A percentile compares a stretch with the other conserved stretches of the same genome.
Evolutionary conservation across 2,329 filamentous ascomycete species (phyloP).

Genomic region (Zalaria obscura): DNA sequence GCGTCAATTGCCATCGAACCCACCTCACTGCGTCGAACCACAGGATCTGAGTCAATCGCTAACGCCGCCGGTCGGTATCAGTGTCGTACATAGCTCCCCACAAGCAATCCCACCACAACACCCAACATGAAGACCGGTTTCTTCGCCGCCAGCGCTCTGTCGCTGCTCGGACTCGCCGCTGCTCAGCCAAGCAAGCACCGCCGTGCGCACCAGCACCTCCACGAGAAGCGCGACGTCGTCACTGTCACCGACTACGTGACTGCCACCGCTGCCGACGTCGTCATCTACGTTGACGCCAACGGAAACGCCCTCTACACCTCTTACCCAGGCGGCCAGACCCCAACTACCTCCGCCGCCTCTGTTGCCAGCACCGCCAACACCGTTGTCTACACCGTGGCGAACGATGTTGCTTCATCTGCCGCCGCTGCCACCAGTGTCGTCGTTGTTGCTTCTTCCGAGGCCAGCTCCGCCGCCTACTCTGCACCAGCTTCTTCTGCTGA

Average conservation of each 20-base stretch:
- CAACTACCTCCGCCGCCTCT: slow-evolving; percentile 6
- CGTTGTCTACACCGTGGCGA: slow-evolving; percentile 6
- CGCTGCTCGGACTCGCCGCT: slow-evolving; percentile 17
- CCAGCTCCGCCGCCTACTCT: not conserved
- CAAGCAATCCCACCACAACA: slow-evolving; percentile 1
- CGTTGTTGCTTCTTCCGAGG: not conserved
- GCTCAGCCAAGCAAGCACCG: slow-evolving; percentile 22
- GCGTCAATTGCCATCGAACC: no score
- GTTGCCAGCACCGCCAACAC: slow-evolving; percentile 1
- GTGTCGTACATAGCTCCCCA: not conserved
- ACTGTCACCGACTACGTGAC: slow-evolving; percentile 22
- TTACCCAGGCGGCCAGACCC: slow-evolving; percentile 1
- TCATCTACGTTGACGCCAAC: slow-evolving; percentile 47
- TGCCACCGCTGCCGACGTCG: slow-evolving; percentile 31
- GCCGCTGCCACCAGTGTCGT: slow-evolving; percentile 2
- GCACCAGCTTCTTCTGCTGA: slow-evolving; percentile 8
- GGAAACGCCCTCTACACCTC: slow-evolving; percentile 33
- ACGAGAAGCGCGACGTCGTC: slow-evolving; percentile 20
- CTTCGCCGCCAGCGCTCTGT: slow-evolving; percentile 5
- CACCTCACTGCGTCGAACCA: no score
- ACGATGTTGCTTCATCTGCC: slow-evolving; percentile 9
- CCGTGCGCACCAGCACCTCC: slow-evolving; percentile 21
- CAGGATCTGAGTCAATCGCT: not conserved
- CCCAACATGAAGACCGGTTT: slow-evolving; percentile 5
- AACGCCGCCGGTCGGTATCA: slow-evolving; percentile 4